Percentiles rank a stretch among this genome's conserved stretches.
Evolutionary conservation across 225 moss, liverwort and hornwort genomes (phyloP).

Genomic region (Antitrichia curtipendula): DNA sequence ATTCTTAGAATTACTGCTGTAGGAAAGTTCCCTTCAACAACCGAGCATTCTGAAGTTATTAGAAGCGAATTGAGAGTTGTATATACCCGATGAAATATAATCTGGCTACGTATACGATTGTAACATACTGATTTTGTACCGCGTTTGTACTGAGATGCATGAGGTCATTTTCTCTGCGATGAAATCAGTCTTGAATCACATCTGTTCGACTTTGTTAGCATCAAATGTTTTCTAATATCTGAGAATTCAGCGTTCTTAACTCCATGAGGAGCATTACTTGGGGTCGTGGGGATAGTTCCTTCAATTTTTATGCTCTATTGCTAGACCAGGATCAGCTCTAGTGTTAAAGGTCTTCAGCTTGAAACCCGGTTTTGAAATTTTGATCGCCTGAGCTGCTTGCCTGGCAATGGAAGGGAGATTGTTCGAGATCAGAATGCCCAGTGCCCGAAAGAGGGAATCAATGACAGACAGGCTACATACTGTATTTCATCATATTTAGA

Average conservation of each 20-base stretch:
- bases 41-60: neutral
- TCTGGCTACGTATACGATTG: neutral
- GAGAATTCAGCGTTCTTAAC: neutral
- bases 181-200: neutral
- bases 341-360: neutral
- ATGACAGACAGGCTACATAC: neutral
- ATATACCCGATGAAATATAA: constrained; percentile 19
- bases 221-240: neutral
- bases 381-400: neutral
- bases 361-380: no score
- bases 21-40: neutral
- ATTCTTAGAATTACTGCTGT: neutral
- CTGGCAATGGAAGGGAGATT: neutral
- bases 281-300: neutral
- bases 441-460: neutral
- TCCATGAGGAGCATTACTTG: neutral
- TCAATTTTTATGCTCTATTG: neutral
- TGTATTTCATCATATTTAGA: neutral
- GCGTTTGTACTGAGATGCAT: neutral
- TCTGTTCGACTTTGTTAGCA: neutral
- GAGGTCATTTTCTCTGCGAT: neutral
- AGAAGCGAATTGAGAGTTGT: constrained; percentile 6
- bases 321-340: neutral
- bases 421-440: no score
- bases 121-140: neutral